Percentiles rank a stretch among this genome's conserved stretches.
These are phyloP conservation scores for Lasiosphaeria miniovina DNA, from an alignment of 495 filamentous ascomycete species.

Conservation along the genomic window DNA sequence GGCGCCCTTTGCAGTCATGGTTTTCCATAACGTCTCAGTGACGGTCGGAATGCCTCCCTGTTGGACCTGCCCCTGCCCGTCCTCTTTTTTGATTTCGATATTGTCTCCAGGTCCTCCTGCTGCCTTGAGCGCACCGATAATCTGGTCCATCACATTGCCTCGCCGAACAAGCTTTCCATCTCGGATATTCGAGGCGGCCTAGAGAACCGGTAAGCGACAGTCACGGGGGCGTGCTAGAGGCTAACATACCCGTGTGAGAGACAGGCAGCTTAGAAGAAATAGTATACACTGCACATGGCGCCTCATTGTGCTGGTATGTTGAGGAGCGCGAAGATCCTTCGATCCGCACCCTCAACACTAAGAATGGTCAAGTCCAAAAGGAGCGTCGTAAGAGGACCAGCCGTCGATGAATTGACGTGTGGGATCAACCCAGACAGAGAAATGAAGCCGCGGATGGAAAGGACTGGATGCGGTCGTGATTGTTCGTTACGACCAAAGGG, in stretches of 20 bases:
- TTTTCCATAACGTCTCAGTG: conserved; percentile 38
- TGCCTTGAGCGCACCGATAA: conserved; percentile 23
- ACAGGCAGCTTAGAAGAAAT: conserved; percentile 34
- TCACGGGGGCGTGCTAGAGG: not conserved
- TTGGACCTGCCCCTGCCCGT: conserved; percentile 13
- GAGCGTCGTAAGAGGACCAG: conserved; percentile 18
- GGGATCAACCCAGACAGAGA: conserved; percentile 33
- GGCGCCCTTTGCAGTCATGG: conserved; percentile 29
- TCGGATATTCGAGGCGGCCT: conserved; percentile 37
- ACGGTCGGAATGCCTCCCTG: conserved; percentile 29
- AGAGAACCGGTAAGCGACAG: not conserved
- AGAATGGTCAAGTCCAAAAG: conserved; percentile 5
- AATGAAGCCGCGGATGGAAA: conserved; percentile 4
- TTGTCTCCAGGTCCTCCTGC: not conserved
- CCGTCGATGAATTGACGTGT: conserved; percentile 14
- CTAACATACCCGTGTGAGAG: conserved; percentile 39
- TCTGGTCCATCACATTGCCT: conserved; percentile 20
- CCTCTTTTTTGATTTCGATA: not conserved
- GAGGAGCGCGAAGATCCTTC: conserved; percentile 11
- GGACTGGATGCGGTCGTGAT: conserved; percentile 10
- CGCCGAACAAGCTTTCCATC: conserved; percentile 19
- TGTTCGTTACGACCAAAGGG: not conserved
- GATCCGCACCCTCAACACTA: conserved; percentile 9
- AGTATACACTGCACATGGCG: conserved; percentile 29
- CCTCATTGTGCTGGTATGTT: conserved; percentile 38